These are phyloP conservation scores for Metarhizium sp. DNA, from an alignment of 2,329 filamentous ascomycete species.

Conservation along the genomic window DNA sequence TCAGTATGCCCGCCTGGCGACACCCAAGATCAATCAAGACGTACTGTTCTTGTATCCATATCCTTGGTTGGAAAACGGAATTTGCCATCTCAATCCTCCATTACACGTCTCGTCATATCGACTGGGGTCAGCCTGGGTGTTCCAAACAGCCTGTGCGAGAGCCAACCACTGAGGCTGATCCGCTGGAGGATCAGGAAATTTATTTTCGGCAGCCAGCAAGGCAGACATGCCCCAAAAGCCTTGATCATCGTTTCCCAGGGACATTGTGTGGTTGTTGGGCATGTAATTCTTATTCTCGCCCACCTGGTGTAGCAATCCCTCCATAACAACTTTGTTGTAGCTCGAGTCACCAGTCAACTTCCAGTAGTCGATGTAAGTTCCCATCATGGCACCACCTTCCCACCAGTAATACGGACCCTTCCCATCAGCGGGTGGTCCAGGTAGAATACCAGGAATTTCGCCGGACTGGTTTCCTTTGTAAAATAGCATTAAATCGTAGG, in stretches of 20 bases:
- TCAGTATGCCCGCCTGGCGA: background rate
- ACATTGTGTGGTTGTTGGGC: conserved; percentile 48
- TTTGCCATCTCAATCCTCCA: conserved; percentile 70
- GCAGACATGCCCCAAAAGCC: conserved; percentile 61
- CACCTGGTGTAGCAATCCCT: conserved; percentile 49
- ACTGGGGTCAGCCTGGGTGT: conserved; percentile 46
- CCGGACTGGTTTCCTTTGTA: conserved; percentile 43
- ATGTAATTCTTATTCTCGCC: conserved; percentile 50
- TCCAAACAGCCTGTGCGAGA: conserved; percentile 61
- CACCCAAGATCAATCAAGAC: conserved; percentile 7
- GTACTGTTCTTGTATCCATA: conserved; percentile 66
- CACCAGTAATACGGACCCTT: conserved; percentile 62
- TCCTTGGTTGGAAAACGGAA: conserved; percentile 63
- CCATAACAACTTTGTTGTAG: conserved; percentile 50
- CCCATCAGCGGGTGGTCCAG: conserved; percentile 38
- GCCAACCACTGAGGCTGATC: conserved; percentile 51
- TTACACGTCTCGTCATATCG: conserved; percentile 57
- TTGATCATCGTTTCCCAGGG: conserved; percentile 61
- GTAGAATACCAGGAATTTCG: conserved; percentile 45
- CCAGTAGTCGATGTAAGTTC: conserved; percentile 62
- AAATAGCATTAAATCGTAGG: conserved; percentile 39
- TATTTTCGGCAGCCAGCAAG: conserved; percentile 56
- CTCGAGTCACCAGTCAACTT: conserved; percentile 54
- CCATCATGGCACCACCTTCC: conserved; percentile 62
- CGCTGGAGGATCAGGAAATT: conserved; percentile 48